Base-by-base conservation (phyloP, 805 yeast species). In the Ogataea nonfermentans region DNA sequence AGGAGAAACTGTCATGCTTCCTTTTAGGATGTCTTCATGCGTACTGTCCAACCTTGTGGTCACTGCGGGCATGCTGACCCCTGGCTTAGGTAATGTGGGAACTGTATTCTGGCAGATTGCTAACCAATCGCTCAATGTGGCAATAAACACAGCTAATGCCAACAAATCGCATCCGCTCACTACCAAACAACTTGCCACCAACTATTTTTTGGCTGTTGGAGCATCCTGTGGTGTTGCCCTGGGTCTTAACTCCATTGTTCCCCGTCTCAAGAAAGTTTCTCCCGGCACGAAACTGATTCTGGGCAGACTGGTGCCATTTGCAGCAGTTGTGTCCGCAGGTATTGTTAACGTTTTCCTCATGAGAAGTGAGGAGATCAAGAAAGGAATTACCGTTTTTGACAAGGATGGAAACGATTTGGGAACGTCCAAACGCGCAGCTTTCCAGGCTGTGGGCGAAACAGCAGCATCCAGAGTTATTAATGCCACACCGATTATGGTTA, bases 321-420 rank as follows among this genome's bases (percentile, higher is more conserved):
- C 98, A 0, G 99, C 99, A 2, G 99, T 93, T 24, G 97, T 90
- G 1, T 81, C 93, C 37, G 99, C 99, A 1, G 98, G 99, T 59
- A 72, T 93, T 24, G 95, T 89, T 27, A 93, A 93, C 52, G 96
- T 93, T n/a, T 88, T 87, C 56, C 73, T 95, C 44, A 93, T 93
- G 99, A 79, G 99, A 67, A 79, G 91, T 41, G 95, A 90, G 63
- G 99, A 93, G 65, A 81, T 93, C 57, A 79, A 79, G 52, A 84
- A 82, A 57, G 95, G 95, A 52, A 86, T 86, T 40, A 65, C 79
- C 28, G 93, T 85, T 0, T 82, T 67, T 49, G 84, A 81, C 59
- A 61, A 73, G 26, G 71, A 72, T 9, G 79, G 87, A 24, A 77
- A 80, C 27, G 81, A 80, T 24, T 71, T 76, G 23, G 93, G 93